These are phyloP conservation scores for Aspergillus viridinutans DNA, from an alignment of 2,329 filamentous ascomycete species.

Conservation along the genomic window DNA sequence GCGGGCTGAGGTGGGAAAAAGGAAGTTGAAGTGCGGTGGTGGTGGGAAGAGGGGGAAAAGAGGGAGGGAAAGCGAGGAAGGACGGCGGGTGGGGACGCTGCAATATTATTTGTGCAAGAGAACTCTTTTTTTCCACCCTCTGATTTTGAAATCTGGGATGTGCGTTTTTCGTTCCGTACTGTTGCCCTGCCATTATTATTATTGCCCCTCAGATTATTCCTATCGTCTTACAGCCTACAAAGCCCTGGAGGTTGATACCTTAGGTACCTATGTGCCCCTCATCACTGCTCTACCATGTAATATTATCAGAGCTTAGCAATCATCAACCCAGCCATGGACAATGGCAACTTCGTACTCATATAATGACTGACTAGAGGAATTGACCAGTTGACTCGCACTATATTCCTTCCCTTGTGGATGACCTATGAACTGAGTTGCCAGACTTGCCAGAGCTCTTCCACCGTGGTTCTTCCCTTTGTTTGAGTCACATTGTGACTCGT, in stretches of 20 bases:
- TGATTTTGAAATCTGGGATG: constrained; percentile 7
- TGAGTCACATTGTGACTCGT: background rate
- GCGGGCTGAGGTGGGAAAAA: constrained; percentile 24
- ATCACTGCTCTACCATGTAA: background rate
- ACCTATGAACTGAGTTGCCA: background rate
- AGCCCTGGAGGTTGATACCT: background rate
- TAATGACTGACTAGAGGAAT: background rate
- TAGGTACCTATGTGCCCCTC: background rate
- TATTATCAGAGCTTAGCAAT: background rate
- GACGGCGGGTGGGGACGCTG: constrained; percentile 22
- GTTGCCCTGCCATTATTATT: background rate
- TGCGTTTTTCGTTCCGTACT: constrained; percentile 8
- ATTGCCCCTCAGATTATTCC: constrained; percentile 6
- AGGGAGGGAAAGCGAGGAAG: constrained; percentile 16
- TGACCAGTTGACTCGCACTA: background rate
- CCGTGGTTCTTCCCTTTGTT: background rate
- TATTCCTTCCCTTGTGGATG: background rate
- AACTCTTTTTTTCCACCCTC: constrained; percentile 22
- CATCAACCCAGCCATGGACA: background rate
- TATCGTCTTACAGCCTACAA: constrained; percentile 1
- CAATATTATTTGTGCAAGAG: constrained; percentile 13
- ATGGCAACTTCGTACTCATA: background rate
- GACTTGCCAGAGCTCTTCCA: background rate
- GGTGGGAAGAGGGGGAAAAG: constrained; percentile 23
- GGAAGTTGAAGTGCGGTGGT: constrained; percentile 11